phyloP scores from a whole-genome alignment of 163 green algal genomes.

The Picocystis sp. region DNA sequence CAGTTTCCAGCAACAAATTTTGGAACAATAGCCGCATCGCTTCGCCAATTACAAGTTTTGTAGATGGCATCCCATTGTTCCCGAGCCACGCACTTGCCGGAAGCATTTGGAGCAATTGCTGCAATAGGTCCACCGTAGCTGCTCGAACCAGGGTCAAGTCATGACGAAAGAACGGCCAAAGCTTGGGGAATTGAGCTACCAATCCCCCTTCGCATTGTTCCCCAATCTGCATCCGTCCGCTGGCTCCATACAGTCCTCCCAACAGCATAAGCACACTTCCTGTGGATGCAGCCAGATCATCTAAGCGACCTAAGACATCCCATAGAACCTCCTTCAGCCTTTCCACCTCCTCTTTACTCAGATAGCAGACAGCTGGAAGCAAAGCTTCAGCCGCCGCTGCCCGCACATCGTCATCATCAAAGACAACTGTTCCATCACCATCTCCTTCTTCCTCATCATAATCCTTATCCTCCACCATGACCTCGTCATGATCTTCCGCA shows the following conservation, averaged over 20 bases:
- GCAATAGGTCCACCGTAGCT: slow-evolving; percentile 41
- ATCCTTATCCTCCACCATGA: slow-evolving; percentile 1
- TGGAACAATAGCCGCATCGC: slow-evolving; percentile 51
- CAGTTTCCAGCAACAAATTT: slow-evolving; percentile 50
- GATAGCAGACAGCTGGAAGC: slow-evolving; percentile 3
- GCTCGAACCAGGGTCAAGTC: slow-evolving; percentile 48
- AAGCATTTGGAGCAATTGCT: slow-evolving; percentile 11
- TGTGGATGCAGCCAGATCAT: slow-evolving; percentile 68
- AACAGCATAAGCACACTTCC: slow-evolving; percentile 57
- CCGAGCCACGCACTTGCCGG: slow-evolving; percentile 2
- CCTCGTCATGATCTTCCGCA: slow-evolving; percentile 7
- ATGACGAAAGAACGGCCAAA: slow-evolving; percentile 77
- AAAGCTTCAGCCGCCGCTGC: slow-evolving; percentile 68
- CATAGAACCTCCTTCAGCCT: slow-evolving; percentile 31
- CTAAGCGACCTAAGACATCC: slow-evolving; percentile 51
- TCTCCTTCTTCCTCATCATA: slow-evolving; percentile 34
- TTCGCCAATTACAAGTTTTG: slow-evolving; percentile 14
- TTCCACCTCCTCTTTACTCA: slow-evolving; percentile 5
- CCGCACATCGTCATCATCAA: slow-evolving; percentile 67
- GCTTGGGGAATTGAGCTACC: slow-evolving; percentile 33
- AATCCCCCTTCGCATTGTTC: slow-evolving; percentile 16
- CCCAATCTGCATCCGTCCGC: not conserved
- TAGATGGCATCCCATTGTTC: not conserved
- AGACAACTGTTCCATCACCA: too few species aligned
- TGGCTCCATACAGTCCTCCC: slow-evolving; percentile 40